Percentiles rank a stretch among this genome's conserved stretches.
phyloP scores from a whole-genome alignment of 2,329 filamentous ascomycete genomes.

The Colletotrichum navitas region DNA sequence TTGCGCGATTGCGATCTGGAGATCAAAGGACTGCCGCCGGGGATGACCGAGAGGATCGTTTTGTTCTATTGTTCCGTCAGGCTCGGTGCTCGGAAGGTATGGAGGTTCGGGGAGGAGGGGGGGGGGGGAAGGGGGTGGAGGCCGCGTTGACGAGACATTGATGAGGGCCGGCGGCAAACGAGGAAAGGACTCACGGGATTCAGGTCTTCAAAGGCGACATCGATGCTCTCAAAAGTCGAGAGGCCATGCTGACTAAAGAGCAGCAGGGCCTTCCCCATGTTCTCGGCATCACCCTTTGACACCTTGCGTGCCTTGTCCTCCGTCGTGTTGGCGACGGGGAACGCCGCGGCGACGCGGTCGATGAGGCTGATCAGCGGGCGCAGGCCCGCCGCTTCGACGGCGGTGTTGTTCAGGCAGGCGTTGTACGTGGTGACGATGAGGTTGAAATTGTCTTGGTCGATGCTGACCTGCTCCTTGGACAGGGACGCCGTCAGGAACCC shows the following conservation, averaged over 20 bases:
- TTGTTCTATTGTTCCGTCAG: slow-evolving; percentile 66
- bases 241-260: slow-evolving; percentile 61
- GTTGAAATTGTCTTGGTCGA: slow-evolving; percentile 72
- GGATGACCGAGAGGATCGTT: slow-evolving; percentile 51
- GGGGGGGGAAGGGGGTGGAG: too few relatives aligned
- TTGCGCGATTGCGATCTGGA: background rate
- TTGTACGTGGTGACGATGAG: slow-evolving; percentile 74
- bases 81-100: slow-evolving; percentile 55
- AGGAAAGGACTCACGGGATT: slow-evolving; percentile 48
- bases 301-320: slow-evolving; percentile 47
- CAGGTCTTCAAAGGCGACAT: slow-evolving; percentile 57
- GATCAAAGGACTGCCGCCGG: slow-evolving; percentile 15
- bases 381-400: slow-evolving; percentile 66
- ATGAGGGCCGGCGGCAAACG: background rate
- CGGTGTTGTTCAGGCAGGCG: slow-evolving; percentile 73
- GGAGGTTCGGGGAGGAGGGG: background rate
- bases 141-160: background rate
- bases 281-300: slow-evolving; percentile 20
- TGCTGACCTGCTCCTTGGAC: slow-evolving; percentile 55
- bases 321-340: slow-evolving; percentile 44
- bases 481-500: slow-evolving; percentile 44
- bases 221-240: slow-evolving; percentile 52
- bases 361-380: slow-evolving; percentile 70
- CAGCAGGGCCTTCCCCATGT: slow-evolving; percentile 54
- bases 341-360: slow-evolving; percentile 48